phyloP scores from a whole-genome alignment of 2,329 filamentous ascomycete species.

The Diaporthe sp. region DNA sequence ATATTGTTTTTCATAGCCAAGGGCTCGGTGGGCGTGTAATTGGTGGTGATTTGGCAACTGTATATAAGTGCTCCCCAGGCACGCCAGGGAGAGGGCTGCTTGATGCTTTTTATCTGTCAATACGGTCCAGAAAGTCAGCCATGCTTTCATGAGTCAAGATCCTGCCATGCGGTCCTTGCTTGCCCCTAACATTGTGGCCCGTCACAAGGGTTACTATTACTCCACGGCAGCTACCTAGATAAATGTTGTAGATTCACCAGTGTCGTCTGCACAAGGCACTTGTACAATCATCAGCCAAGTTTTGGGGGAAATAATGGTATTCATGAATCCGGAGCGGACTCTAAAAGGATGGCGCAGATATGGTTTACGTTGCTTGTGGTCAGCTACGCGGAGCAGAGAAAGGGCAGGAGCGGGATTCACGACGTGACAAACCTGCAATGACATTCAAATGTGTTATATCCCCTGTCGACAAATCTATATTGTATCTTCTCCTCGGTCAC shows the following conservation, averaged over 20 bases:
- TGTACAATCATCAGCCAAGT: neutral
- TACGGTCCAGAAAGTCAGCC: neutral
- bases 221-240: neutral
- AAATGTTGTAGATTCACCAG: neutral
- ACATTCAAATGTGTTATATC: neutral
- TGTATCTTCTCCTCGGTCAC: neutral
- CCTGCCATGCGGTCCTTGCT: neutral
- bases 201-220: neutral
- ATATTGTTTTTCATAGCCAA: neutral
- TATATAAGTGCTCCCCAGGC: neutral
- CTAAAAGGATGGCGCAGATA: neutral
- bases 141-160: neutral
- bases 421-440: neutral
- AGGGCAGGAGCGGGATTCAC: neutral
- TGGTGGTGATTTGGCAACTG: conserved; percentile 1
- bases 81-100: neutral
- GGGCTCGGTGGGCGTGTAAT: neutral
- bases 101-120: conserved; percentile 14
- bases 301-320: neutral
- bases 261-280: neutral
- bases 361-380: neutral
- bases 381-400: neutral
- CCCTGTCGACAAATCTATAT: no score
- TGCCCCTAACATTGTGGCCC: neutral
- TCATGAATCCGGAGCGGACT: neutral